These are phyloP conservation scores for Suillus spraguei DNA, from an alignment of 768 basidiomycete genomes.

Conservation along the genomic window DNA sequence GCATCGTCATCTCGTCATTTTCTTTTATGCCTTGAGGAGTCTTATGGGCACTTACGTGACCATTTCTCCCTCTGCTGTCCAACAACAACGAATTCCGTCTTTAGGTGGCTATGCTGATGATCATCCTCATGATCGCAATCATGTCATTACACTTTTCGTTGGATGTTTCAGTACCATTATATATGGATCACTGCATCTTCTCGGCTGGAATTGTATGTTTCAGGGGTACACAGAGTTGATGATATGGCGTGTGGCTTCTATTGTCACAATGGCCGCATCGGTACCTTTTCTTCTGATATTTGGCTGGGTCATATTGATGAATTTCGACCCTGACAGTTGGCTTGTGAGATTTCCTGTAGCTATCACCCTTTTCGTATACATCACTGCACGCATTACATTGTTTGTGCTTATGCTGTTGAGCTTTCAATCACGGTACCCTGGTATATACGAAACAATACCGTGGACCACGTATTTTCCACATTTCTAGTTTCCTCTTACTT, in stretches of 20 bases:
- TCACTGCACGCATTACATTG: conserved; percentile 15
- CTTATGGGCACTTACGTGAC: background rate
- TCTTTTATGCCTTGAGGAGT: background rate
- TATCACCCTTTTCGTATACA: conserved; percentile 9
- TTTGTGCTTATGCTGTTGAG: conserved; percentile 15
- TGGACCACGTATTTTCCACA: conserved; percentile 21
- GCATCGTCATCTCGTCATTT: background rate
- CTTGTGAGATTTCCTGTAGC: background rate
- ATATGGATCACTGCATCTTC: background rate
- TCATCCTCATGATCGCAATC: background rate
- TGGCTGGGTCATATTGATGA: background rate
- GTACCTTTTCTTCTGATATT: background rate
- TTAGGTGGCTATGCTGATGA: background rate
- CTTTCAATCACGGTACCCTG: conserved; percentile 17
- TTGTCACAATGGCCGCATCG: background rate
- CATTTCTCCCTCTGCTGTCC: background rate
- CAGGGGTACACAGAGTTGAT: background rate
- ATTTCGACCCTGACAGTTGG: background rate
- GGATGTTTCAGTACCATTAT: background rate
- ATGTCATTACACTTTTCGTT: background rate
- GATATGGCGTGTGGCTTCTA: background rate
- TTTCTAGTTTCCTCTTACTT: background rate
- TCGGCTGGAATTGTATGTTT: background rate
- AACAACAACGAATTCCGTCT: background rate
- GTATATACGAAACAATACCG: conserved; percentile 16